Evolutionary conservation across 169 alveolate genomes (phyloP).

Genomic region (Amoebophrya sp.): DNA sequence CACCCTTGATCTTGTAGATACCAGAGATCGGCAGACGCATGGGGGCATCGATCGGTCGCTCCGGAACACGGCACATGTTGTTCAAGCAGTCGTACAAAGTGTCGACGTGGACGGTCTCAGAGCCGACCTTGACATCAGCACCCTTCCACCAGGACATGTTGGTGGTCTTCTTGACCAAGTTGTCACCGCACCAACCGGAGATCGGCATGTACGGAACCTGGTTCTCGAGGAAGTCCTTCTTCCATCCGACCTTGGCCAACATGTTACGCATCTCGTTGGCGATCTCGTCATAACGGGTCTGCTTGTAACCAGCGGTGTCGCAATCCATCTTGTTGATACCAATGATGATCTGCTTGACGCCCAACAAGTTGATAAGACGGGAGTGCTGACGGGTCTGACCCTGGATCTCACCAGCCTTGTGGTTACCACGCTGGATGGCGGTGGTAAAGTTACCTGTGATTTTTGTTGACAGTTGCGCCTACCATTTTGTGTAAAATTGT

Average conservation of each 20-base stretch:
- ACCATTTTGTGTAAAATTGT: too few relatives aligned
- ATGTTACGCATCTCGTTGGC: slow-evolving; percentile 84
- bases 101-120: slow-evolving; percentile 27
- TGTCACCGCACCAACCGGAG: slow-evolving; percentile 97
- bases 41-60: slow-evolving; percentile 32
- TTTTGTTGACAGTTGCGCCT: too few relatives aligned
- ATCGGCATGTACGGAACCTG: slow-evolving; percentile 90
- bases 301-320: slow-evolving; percentile 72
- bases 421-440: slow-evolving; percentile 61
- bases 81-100: slow-evolving; percentile 29
- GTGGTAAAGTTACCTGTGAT: slow-evolving; percentile 86
- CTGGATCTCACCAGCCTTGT: slow-evolving; percentile 63
- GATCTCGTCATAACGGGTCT: slow-evolving; percentile 92
- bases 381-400: slow-evolving; percentile 98
- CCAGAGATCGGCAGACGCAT: slow-evolving; percentile 34
- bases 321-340: slow-evolving; percentile 98
- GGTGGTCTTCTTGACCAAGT: slow-evolving; percentile 88
- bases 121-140: slow-evolving; percentile 20
- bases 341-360: slow-evolving; percentile 83
- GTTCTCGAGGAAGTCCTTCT: slow-evolving; percentile 66
- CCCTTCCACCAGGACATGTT: slow-evolving; percentile 98
- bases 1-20: slow-evolving; percentile 96
- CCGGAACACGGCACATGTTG: slow-evolving; percentile 36
- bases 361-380: slow-evolving; percentile 92
- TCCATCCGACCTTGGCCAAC: slow-evolving; percentile 93